phyloP scores from a whole-genome alignment of 108 stramenopile species.

The Stephanodiscus minutulus region DNA sequence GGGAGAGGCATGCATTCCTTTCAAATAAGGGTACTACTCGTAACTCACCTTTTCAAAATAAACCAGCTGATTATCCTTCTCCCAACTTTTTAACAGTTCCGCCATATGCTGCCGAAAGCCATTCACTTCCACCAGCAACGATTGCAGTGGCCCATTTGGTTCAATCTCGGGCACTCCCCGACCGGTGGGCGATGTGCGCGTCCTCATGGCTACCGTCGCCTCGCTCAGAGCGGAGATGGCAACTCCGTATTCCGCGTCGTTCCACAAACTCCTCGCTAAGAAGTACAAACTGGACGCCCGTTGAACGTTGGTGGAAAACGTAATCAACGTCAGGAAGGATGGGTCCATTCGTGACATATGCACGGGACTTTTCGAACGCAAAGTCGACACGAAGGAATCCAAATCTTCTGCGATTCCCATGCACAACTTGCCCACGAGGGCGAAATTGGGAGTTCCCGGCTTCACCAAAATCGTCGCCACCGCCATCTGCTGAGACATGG shows the following conservation, averaged over 20 bases:
- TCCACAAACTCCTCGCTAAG: slow-evolving; percentile 74
- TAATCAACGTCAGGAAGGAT: slow-evolving; percentile 76
- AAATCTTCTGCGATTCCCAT: slow-evolving; percentile 69
- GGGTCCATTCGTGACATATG: slow-evolving; percentile 74
- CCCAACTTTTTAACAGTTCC: slow-evolving; percentile 63
- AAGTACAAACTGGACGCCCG: slow-evolving; percentile 73
- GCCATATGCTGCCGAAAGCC: slow-evolving; percentile 75
- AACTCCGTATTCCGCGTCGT: slow-evolving; percentile 68
- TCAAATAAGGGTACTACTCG: not conserved
- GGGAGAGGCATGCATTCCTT: not conserved
- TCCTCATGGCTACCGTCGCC: slow-evolving; percentile 59
- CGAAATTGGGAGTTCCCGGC: slow-evolving; percentile 79
- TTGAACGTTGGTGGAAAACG: slow-evolving; percentile 78
- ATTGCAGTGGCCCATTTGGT: slow-evolving; percentile 52
- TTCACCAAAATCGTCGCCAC: slow-evolving; percentile 84
- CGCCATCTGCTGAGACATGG: slow-evolving; percentile 91
- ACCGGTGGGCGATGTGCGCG: slow-evolving; percentile 38
- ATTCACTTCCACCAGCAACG: slow-evolving; percentile 65
- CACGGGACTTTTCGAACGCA: slow-evolving; percentile 65
- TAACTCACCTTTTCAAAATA: slow-evolving; percentile 78
- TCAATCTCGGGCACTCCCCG: slow-evolving; percentile 72
- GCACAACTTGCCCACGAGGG: slow-evolving; percentile 78
- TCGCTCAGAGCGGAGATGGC: slow-evolving; percentile 85
- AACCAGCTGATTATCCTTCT: slow-evolving; percentile 79
- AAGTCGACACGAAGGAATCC: slow-evolving; percentile 65